Evolutionary conservation across 2,329 filamentous ascomycete genomes (phyloP).

Genomic region (Pseudocercospora vitis): DNA sequence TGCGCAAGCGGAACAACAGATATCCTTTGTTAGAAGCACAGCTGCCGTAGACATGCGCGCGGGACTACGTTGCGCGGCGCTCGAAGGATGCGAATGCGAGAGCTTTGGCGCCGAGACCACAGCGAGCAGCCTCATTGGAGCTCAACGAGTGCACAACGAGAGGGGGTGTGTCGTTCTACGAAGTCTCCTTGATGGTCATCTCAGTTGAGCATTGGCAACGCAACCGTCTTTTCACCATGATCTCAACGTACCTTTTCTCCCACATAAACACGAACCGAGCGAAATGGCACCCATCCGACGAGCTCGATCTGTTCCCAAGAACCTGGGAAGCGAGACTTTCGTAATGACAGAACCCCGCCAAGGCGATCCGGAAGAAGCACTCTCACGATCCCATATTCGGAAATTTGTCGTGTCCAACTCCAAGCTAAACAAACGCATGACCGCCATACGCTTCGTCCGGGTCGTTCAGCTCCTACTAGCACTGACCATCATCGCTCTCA

Average conservation of each 20-base stretch:
- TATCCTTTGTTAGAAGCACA: neutral
- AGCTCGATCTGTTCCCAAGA: constrained; percentile 5
- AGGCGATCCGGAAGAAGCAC: neutral
- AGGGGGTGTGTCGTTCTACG: neutral
- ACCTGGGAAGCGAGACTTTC: neutral
- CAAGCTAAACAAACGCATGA: neutral
- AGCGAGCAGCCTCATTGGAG: neutral
- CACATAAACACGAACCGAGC: neutral
- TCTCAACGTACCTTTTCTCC: neutral
- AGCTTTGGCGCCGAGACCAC: neutral
- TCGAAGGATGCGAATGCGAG: constrained; percentile 2
- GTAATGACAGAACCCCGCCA: neutral
- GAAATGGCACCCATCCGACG: neutral
- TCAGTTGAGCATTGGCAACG: neutral
- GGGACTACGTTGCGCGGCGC: neutral
- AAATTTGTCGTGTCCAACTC: neutral
- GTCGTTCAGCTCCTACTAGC: neutral
- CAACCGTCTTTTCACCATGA: neutral
- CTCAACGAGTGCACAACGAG: neutral
- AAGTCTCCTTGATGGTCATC: neutral
- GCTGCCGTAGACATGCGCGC: neutral
- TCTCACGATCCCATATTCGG: neutral
- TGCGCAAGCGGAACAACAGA: neutral
- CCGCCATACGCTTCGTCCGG: neutral
- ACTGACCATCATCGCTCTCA: neutral